Base-by-base conservation (phyloP, 805 yeast species). In the Metschnikowia aberdeeniae region DNA sequence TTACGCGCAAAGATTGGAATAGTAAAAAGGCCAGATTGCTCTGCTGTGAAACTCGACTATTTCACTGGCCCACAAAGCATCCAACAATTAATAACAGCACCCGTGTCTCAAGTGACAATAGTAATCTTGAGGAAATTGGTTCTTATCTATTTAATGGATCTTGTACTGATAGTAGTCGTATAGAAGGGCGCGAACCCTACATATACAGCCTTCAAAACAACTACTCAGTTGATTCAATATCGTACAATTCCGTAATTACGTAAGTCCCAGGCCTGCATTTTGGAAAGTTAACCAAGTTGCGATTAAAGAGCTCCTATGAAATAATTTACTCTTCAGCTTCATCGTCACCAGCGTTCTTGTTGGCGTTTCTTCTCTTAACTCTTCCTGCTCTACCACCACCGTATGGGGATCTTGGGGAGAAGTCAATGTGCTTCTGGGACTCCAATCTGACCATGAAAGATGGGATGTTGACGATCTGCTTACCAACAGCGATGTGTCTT, bases 321-420 rank as follows among this genome's bases (percentile, higher is more conserved):
- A 46, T 57, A 57, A 73, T 68, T 80, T 82, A 84, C 76, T 86
- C 86, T 52, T 70, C 92, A 57, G 72, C 84, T 58, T 69, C 76
- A 61, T 73, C 78, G 35, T 44, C 50, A 74, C 70, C 76, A 68
- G 75, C 81, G 82, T 85, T 81, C 42, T 39, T 39, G 36, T 45
- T 45, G 69, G 75, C 81, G 83, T 86, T 82, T 77, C 81, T 88
- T 86, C 98, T 89, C 85, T 93, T 95, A 70, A 89, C 96, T 84
- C 99, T 93, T 76, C 99, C 99, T 64, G 99, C 95, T 82, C 99
- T 92, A 66, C 97, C 99, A 80, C 99, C 99, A 77, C 99, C 99
- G 90, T 88, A 92, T 76, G 99, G 99, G 62, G 99, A 93, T 75
- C 88, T 89, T 73, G 93, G 86, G 67, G 99, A 95, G 68, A 92